phyloP scores from a whole-genome alignment of 2,329 filamentous ascomycete species.

The Periconia macrospinosa region DNA sequence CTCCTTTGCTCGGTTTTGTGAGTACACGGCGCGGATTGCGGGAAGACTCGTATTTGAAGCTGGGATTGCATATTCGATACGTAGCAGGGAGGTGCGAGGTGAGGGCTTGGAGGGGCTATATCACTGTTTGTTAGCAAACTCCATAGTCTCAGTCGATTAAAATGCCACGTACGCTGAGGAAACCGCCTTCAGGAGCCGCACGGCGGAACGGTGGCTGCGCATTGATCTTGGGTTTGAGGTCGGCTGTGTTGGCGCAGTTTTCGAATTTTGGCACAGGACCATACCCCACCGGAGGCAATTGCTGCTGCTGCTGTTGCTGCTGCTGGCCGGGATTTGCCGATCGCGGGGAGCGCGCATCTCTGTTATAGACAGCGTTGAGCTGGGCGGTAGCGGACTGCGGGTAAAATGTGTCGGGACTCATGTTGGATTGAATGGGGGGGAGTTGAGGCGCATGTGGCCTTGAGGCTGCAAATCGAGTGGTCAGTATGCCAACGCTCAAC shows the following conservation, averaged over 20 bases:
- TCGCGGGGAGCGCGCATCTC: slow-evolving; percentile 55
- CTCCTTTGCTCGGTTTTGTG: slow-evolving; percentile 97
- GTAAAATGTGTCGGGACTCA: slow-evolving; percentile 70
- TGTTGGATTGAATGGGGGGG: slow-evolving; percentile 72
- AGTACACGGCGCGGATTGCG: slow-evolving; percentile 92
- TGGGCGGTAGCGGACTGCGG: slow-evolving; percentile 69
- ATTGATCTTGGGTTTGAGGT: slow-evolving; percentile 82
- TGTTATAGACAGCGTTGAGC: slow-evolving; percentile 67
- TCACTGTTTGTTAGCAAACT: slow-evolving; percentile 16
- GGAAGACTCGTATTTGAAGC: slow-evolving; percentile 98
- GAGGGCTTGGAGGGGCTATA: slow-evolving; percentile 87
- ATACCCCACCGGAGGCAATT: slow-evolving; percentile 50
- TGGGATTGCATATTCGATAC: slow-evolving; percentile 96
- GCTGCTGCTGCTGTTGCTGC: slow-evolving; percentile 50
- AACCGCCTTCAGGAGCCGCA: slow-evolving; percentile 94
- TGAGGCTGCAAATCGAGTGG: slow-evolving; percentile 35
- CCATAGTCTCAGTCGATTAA: neutral
- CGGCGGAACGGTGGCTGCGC: slow-evolving; percentile 86
- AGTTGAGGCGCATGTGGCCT: slow-evolving; percentile 67
- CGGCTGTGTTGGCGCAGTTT: slow-evolving; percentile 70
- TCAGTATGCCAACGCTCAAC: slow-evolving; percentile 22
- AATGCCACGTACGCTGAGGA: slow-evolving; percentile 78
- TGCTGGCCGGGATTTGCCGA: slow-evolving; percentile 50
- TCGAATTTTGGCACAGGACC: slow-evolving; percentile 86
- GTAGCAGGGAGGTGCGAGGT: slow-evolving; percentile 91